These are phyloP conservation scores for Pleurotus cornucopiae DNA, from an alignment of 768 basidiomycete species.

Conservation along the genomic window DNA sequence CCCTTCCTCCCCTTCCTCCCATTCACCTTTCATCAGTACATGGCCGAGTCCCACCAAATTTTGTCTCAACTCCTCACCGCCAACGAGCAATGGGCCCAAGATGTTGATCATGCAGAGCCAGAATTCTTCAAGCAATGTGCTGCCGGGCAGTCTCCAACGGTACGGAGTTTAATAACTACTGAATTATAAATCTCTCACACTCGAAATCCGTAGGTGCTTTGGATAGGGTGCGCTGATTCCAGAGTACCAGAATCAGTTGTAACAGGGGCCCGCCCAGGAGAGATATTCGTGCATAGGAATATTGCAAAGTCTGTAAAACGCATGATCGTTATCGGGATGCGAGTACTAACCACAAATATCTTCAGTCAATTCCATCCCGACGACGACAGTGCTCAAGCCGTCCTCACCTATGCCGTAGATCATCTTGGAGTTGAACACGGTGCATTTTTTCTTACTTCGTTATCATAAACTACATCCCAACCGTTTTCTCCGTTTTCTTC, in stretches of 20 bases:
- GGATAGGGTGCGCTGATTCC: conserved; percentile 64
- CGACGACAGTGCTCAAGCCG: conserved; percentile 57
- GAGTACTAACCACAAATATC: not conserved
- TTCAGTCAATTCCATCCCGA: conserved; percentile 53
- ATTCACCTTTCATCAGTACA: not conserved
- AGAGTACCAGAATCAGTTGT: conserved; percentile 63
- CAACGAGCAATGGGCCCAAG: conserved; percentile 55
- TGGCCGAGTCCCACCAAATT: not conserved
- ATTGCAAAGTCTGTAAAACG: conserved; percentile 55
- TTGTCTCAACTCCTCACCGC: conserved; percentile 9
- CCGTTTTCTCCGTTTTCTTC: not conserved
- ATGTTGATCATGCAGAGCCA: conserved; percentile 39
- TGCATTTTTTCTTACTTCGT: conserved; percentile 22
- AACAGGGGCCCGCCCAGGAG: conserved; percentile 50
- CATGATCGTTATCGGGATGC: too few species aligned
- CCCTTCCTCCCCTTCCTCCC: not conserved
- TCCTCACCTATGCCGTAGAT: conserved; percentile 54
- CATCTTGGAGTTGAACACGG: conserved; percentile 57
- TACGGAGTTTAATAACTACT: conserved; percentile 15
- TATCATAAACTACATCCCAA: conserved; percentile 7
- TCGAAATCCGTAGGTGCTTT: conserved; percentile 37
- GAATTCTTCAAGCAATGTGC: conserved; percentile 46
- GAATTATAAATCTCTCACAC: not conserved
- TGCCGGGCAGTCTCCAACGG: conserved; percentile 50
- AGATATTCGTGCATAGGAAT: conserved; percentile 64